These are phyloP conservation scores for Coemansia sp. DNA, from an alignment of 192 early-diverging fungal species.

Conservation along the genomic window DNA sequence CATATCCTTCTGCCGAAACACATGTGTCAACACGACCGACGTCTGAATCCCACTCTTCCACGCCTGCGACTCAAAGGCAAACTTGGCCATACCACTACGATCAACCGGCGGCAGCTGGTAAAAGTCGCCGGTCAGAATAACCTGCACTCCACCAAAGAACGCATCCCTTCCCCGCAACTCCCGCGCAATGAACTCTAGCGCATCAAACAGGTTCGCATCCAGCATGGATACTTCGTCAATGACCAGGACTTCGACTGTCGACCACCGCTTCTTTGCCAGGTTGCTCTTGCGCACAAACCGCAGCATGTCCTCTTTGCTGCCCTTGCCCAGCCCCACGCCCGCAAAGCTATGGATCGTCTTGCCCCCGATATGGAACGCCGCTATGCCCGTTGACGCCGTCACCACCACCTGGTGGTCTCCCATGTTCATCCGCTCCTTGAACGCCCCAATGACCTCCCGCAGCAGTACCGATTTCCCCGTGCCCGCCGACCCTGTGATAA, in stretches of 20 bases:
- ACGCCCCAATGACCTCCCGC: constrained; percentile 34
- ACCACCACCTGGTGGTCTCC: constrained; percentile 35
- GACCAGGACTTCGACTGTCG: constrained; percentile 55
- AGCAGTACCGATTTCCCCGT: constrained; percentile 50
- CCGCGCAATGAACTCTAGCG: constrained; percentile 62
- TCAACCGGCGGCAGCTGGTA: constrained; percentile 76
- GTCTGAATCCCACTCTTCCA: constrained; percentile 52
- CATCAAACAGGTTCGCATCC: constrained; percentile 65
- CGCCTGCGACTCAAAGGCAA: constrained; percentile 59
- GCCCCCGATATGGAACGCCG: constrained; percentile 72
- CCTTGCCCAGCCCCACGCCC: constrained; percentile 57
- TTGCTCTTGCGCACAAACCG: constrained; percentile 34
- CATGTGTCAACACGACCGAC: constrained; percentile 65
- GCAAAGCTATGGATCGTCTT: constrained; percentile 69
- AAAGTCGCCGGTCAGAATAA: constrained; percentile 73
- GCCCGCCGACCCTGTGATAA: constrained; percentile 76
- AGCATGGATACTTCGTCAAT: constrained; percentile 81
- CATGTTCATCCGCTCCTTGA: constrained; percentile 5
- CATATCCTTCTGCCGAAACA: constrained; percentile 82
- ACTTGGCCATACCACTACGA: constrained; percentile 37
- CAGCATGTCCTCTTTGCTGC: constrained; percentile 11
- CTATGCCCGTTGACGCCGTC: constrained; percentile 75
- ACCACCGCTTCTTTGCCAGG: constrained; percentile 54
- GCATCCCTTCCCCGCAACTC: constrained; percentile 24
- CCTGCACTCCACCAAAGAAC: constrained; percentile 76